A percentile compares a stretch with the other conserved stretches of the same genome.
Evolutionary conservation across 1,284 basidiomycete genomes (phyloP).

Genomic region (Fomitopsis palustris): DNA sequence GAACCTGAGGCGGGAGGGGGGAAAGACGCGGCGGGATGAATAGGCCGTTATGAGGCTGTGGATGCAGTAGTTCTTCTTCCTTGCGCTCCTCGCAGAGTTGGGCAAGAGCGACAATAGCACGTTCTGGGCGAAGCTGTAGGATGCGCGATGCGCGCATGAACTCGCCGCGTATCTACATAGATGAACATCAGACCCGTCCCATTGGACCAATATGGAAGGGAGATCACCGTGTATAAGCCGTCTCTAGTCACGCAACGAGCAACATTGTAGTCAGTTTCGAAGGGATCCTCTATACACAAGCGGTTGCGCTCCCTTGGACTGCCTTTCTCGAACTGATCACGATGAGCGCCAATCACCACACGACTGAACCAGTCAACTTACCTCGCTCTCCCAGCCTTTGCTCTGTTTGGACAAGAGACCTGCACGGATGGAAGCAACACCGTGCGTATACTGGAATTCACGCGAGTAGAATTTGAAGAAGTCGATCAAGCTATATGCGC

Average conservation of each 20-base stretch:
- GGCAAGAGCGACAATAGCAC: slow-evolving; percentile 76
- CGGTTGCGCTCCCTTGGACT: slow-evolving; percentile 85
- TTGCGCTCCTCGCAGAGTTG: slow-evolving; percentile 82
- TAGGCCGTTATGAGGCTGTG: slow-evolving; percentile 43
- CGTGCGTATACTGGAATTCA: slow-evolving; percentile 90
- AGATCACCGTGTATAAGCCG: slow-evolving; percentile 85
- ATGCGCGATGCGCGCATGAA: slow-evolving; percentile 96
- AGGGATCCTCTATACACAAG: slow-evolving; percentile 97
- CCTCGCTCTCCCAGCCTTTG: slow-evolving; percentile 94
- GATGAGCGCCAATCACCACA: neutral
- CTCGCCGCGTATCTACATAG: slow-evolving; percentile 91
- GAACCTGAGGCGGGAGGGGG: slow-evolving; percentile 60
- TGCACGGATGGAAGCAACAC: slow-evolving; percentile 88
- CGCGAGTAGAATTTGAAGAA: slow-evolving; percentile 97
- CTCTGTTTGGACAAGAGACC: slow-evolving; percentile 87
- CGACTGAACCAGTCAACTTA: slow-evolving; percentile 34
- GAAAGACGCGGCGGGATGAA: slow-evolving; percentile 52
- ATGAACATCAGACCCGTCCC: neutral
- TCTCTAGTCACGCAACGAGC: slow-evolving; percentile 95
- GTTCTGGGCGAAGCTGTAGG: slow-evolving; percentile 72
- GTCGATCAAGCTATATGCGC: slow-evolving; percentile 74
- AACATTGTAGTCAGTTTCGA: slow-evolving; percentile 94
- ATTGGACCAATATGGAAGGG: neutral
- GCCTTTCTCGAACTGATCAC: slow-evolving; percentile 49
- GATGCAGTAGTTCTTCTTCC: slow-evolving; percentile 51